phyloP scores from a whole-genome alignment of 192 early-diverging fungal species.

The Podila minutissima region DNA sequence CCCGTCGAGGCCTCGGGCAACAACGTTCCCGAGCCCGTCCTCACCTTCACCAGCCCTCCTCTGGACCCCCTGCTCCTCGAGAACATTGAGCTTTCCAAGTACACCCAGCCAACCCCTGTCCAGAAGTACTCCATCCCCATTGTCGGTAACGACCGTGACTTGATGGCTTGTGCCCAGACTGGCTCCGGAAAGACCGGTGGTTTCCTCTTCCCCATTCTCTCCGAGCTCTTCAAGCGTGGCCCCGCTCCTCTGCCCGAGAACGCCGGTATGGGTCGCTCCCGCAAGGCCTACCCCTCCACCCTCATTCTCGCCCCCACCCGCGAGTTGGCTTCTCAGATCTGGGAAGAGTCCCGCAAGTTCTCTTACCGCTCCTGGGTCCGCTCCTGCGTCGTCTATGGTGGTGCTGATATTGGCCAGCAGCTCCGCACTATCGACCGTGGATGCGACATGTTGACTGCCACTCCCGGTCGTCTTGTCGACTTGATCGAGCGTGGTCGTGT shows the following conservation, averaged over 20 bases:
- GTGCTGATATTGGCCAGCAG: slow-evolving; percentile 91
- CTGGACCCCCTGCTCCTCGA: slow-evolving; percentile 88
- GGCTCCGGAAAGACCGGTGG: slow-evolving; percentile 97
- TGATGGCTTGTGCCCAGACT: slow-evolving; percentile 99
- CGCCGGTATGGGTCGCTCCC: slow-evolving; percentile 68
- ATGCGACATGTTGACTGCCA: slow-evolving; percentile 93
- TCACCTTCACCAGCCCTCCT: slow-evolving; percentile 64
- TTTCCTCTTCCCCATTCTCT: slow-evolving; percentile 97
- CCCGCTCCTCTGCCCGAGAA: slow-evolving; percentile 62
- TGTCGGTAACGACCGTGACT: slow-evolving; percentile 83
- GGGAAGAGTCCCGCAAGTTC: slow-evolving; percentile 89
- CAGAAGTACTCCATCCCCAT: slow-evolving; percentile 93
- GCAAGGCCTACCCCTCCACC: slow-evolving; percentile 78
- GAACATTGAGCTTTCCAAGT: slow-evolving; percentile 91
- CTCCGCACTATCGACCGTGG: slow-evolving; percentile 90
- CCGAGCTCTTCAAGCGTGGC: slow-evolving; percentile 89
- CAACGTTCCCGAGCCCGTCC: slow-evolving; percentile 72
- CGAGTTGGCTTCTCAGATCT: slow-evolving; percentile 95
- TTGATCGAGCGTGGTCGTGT: slow-evolving; percentile 85
- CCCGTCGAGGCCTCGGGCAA: slow-evolving; percentile 91
- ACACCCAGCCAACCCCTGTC: slow-evolving; percentile 93
- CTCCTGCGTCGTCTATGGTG: slow-evolving; percentile 95
- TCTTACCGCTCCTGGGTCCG: slow-evolving; percentile 92
- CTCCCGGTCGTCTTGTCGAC: slow-evolving; percentile 96
- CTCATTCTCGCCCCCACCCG: slow-evolving; percentile 95